Conservation (phyloP, 805 yeast genomes). For the Metschnikowia shivogae region DNA sequence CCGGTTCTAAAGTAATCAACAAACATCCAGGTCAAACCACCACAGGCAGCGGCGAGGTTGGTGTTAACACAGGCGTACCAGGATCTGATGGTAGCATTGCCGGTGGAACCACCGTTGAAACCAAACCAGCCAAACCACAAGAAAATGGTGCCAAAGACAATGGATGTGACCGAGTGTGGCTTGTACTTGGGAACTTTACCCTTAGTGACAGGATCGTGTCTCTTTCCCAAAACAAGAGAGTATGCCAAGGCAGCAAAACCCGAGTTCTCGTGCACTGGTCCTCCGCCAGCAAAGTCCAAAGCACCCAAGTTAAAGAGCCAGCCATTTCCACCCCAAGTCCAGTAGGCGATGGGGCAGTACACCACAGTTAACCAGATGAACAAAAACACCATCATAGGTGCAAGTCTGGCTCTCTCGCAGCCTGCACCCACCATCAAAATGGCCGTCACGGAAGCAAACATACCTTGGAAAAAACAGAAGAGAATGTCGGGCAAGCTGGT, state of each 20-base stretch:
- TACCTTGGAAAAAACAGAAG: constrained; percentile 89
- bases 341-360: constrained; percentile 92
- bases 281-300: constrained; percentile 97
- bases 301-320: constrained; percentile 85
- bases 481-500: constrained; percentile 82
- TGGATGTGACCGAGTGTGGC: constrained; percentile 89
- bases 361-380: constrained; percentile 94
- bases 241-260: constrained; percentile 95
- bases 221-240: constrained; percentile 87
- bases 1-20: constrained; percentile 85
- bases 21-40: constrained; percentile 93
- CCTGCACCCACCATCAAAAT: constrained; percentile 97
- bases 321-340: constrained; percentile 96
- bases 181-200: constrained; percentile 79
- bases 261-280: constrained; percentile 93
- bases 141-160: constrained; percentile 89
- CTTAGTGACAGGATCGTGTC: constrained; percentile 73
- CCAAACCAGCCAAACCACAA: constrained; percentile 99
- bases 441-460: constrained; percentile 94
- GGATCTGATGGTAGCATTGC: constrained; percentile 87
- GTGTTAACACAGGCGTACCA: constrained; percentile 94
- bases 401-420: constrained; percentile 92
- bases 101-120: constrained; percentile 97
- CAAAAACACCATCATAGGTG: constrained; percentile 93
- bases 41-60: constrained; percentile 87